Conservation (phyloP, 371 early-diverging fungal species). For the Apophysomyces variabilis region DNA sequence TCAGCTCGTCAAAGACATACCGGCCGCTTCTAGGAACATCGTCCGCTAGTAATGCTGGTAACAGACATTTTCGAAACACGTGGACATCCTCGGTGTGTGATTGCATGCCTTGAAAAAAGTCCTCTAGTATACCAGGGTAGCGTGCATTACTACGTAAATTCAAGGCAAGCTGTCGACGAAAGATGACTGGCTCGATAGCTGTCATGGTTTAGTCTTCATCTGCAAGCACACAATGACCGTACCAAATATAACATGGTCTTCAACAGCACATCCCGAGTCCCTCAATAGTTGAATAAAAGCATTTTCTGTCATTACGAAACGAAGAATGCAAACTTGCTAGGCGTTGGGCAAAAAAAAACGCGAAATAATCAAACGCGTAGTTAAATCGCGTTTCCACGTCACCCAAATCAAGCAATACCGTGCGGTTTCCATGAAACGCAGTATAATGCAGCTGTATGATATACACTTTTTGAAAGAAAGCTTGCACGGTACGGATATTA, state of each 20-base stretch:
- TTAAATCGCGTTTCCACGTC: neutral
- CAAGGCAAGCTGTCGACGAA: conserved; percentile 41
- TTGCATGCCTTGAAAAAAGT: conserved; percentile 36
- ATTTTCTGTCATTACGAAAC: conserved; percentile 3
- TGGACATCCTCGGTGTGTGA: conserved; percentile 26
- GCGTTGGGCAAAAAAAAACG: conserved; percentile 10
- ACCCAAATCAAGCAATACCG: too few relatives aligned
- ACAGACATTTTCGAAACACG: conserved; percentile 37
- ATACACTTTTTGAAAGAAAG: too few relatives aligned
- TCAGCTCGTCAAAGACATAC: conserved; percentile 12
- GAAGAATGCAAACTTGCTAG: neutral
- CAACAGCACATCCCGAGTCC: conserved; percentile 25
- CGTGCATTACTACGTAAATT: conserved; percentile 30
- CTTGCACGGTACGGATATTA: too few relatives aligned
- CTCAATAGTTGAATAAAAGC: conserved; percentile 16
- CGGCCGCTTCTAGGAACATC: conserved; percentile 22
- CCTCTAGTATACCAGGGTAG: conserved; percentile 22
- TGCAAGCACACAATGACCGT: neutral
- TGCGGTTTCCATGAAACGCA: too few relatives aligned
- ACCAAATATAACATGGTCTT: conserved; percentile 20
- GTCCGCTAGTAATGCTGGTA: conserved; percentile 33
- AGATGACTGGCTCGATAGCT: conserved; percentile 31
- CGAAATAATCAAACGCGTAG: neutral
- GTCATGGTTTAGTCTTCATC: neutral
- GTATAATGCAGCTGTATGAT: too few relatives aligned